Evolutionary conservation across 2,329 filamentous ascomycete species (phyloP), one percentile per base, ranked within the genome.

Genomic region (Leptographium flavum): DNA sequence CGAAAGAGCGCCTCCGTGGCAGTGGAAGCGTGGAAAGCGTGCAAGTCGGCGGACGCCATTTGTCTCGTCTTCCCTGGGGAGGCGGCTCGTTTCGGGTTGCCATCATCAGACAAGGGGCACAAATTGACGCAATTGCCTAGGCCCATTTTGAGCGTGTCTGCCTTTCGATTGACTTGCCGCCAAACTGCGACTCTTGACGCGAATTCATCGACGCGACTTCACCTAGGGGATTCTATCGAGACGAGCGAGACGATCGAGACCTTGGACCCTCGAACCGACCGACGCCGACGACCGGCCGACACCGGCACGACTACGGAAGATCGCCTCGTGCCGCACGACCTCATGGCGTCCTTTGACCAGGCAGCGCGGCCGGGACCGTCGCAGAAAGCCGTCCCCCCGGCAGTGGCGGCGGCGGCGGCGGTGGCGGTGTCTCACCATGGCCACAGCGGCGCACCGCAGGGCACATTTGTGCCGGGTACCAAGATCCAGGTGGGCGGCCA

Each of bases 401-500:
- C 45, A 35, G 57, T 60, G 51, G 56, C 59, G 33, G 50, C 52
- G 4, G 53, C 57, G 48, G 57, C 58, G 32, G 61, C 59, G 46
- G 60, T 27, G 19, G 5, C 25, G 23, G 15, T 13, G 13, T 33
- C 19, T 2, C 41, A 22, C 19, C 61, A 66, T 43, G 25, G 23
- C 15, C 39, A 42, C 32, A 47, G 70, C 23, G 17, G 30, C n/a
- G 50, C 46, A 7, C 79, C 84, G n/a, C 76, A 79, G 45, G 92
- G 92, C 54, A 96, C 90, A 49, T 96, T 98, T 62, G 68, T 82
- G 43, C 81, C 92, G 7, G 90, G 90, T 37, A 98, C 92, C 51
- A 95, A 96, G 71, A 93, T 98, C 57, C 88, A 94, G 60, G 87
- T 95, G 46, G 92, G 92, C 60, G 78, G 75, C 60, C 92, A 98